Percentiles rank a stretch among this genome's conserved stretches.
Evolutionary conservation across 2,329 filamentous ascomycete genomes (phyloP).

Genomic region (Paecilomyces sp.): DNA sequence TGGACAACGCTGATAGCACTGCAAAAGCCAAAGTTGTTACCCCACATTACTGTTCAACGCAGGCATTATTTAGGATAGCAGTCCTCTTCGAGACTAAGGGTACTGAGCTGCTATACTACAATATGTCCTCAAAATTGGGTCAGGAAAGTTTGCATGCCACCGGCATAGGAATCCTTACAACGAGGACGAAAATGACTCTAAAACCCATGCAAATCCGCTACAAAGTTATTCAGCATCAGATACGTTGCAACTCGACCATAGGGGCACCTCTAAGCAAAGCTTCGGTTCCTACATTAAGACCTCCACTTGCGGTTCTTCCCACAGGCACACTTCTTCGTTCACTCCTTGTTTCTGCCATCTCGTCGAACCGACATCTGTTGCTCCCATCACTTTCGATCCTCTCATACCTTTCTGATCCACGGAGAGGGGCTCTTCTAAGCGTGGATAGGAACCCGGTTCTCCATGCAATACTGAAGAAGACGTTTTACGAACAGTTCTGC

Average conservation of each 20-base stretch:
- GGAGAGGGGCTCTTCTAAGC: slow-evolving; percentile 48
- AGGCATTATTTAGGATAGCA: neutral
- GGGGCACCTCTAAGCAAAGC: neutral
- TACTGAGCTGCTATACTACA: neutral
- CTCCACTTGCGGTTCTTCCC: slow-evolving; percentile 23
- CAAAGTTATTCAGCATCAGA: neutral
- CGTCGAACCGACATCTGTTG: slow-evolving; percentile 52
- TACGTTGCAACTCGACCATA: neutral
- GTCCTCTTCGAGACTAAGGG: neutral
- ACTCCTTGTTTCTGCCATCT: slow-evolving; percentile 40
- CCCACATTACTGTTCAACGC: neutral
- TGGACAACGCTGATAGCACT: neutral
- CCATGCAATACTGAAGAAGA: slow-evolving; percentile 56
- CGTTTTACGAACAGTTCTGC: slow-evolving; percentile 83
- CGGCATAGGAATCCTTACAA: neutral
- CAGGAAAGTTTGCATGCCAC: neutral
- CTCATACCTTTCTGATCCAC: slow-evolving; percentile 56
- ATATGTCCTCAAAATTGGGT: neutral
- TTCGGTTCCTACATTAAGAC: neutral
- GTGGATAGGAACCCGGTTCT: slow-evolving; percentile 70
- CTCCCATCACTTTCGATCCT: slow-evolving; percentile 63
- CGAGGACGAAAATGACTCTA: neutral
- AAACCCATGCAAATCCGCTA: neutral
- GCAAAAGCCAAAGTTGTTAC: neutral
- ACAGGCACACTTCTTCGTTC: slow-evolving; percentile 33